Evolutionary conservation across 2,329 filamentous ascomycete species (phyloP).

Genomic region (Xylaria sp.): DNA sequence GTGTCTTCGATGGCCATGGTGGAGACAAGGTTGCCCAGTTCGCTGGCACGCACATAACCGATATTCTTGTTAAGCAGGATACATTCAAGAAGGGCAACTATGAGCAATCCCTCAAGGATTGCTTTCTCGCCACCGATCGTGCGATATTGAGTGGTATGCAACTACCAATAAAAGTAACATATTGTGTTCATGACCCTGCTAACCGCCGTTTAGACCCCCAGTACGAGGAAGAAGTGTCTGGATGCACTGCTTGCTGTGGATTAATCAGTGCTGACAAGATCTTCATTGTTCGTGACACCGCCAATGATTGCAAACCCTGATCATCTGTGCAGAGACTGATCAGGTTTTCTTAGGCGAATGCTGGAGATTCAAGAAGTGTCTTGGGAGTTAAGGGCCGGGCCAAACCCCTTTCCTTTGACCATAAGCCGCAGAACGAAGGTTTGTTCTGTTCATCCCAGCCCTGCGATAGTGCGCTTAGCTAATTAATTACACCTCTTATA

Average conservation of each 20-base stretch:
- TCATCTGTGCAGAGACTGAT: conserved; percentile 37
- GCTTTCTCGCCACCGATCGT: conserved; percentile 93
- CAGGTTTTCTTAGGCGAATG: conserved; percentile 78
- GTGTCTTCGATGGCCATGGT: conserved; percentile 97
- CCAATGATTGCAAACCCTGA: conserved; percentile 12
- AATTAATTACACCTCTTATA: conserved; percentile 51
- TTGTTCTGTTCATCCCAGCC: conserved; percentile 40
- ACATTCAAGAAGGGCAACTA: conserved; percentile 91
- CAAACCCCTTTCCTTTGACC: conserved; percentile 98
- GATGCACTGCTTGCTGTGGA: conserved; percentile 93
- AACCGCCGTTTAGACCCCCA: conserved; percentile 75
- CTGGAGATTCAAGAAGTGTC: conserved; percentile 94
- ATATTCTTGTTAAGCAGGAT: conserved; percentile 94
- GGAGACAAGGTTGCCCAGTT: conserved; percentile 96
- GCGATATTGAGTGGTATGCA: conserved; percentile 90
- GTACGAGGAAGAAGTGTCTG: conserved; percentile 97
- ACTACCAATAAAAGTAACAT: not conserved
- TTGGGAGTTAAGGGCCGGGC: conserved; percentile 96
- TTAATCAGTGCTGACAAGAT: conserved; percentile 92
- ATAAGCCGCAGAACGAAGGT: conserved; percentile 99
- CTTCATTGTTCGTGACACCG: conserved; percentile 79
- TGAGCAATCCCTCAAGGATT: conserved; percentile 95
- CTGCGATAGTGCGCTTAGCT: conserved; percentile 19
- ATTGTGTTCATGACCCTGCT: conserved; percentile 23
- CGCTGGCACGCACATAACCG: conserved; percentile 89